These are phyloP conservation scores for Hanseniaspora mollemarum DNA, from an alignment of 805 yeast species.

Conservation along the genomic window DNA sequence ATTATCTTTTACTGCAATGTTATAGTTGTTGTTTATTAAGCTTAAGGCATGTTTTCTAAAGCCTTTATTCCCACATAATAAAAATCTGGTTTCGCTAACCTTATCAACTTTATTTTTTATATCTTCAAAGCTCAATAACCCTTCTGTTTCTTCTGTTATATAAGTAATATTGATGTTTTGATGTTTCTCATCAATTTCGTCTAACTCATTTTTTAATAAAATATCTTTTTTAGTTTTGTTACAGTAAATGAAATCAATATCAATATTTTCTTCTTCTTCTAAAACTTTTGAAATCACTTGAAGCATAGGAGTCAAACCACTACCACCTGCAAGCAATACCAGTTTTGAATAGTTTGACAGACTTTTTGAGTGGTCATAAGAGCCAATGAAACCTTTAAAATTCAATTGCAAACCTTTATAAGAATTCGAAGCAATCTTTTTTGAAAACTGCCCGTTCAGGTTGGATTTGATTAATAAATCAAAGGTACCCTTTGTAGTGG, in stretches of 20 bases:
- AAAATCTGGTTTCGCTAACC: slow-evolving; percentile 38
- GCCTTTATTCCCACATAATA: slow-evolving; percentile 65
- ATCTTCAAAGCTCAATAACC: slow-evolving; percentile 2
- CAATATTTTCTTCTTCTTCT: slow-evolving; percentile 57
- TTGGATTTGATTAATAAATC: slow-evolving; percentile 70
- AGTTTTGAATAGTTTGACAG: slow-evolving; percentile 49
- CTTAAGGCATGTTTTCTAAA: slow-evolving; percentile 51
- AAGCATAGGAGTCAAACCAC: slow-evolving; percentile 82
- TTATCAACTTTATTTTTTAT: slow-evolving; percentile 13
- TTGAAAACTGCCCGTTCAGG: slow-evolving; percentile 58
- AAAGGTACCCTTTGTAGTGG: slow-evolving; percentile 58
- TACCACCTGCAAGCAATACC: slow-evolving; percentile 71
- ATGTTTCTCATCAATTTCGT: slow-evolving; percentile 51
- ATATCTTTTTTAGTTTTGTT: slow-evolving; percentile 71
- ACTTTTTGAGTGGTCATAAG: slow-evolving; percentile 42
- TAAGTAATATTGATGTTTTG: slow-evolving; percentile 54
- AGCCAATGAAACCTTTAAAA: slow-evolving; percentile 72
- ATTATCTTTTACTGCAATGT: slow-evolving; percentile 37
- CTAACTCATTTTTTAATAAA: slow-evolving; percentile 57
- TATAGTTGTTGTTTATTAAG: slow-evolving; percentile 46
- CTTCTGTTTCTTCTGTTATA: slow-evolving; percentile 25
- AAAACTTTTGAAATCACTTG: slow-evolving; percentile 64
- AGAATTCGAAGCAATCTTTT: slow-evolving; percentile 40
- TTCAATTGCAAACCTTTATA: slow-evolving; percentile 39
- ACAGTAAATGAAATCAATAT: slow-evolving; percentile 53